Evolutionary conservation across 1,284 basidiomycete species (phyloP).

Genomic region (Tylopilus sp.): DNA sequence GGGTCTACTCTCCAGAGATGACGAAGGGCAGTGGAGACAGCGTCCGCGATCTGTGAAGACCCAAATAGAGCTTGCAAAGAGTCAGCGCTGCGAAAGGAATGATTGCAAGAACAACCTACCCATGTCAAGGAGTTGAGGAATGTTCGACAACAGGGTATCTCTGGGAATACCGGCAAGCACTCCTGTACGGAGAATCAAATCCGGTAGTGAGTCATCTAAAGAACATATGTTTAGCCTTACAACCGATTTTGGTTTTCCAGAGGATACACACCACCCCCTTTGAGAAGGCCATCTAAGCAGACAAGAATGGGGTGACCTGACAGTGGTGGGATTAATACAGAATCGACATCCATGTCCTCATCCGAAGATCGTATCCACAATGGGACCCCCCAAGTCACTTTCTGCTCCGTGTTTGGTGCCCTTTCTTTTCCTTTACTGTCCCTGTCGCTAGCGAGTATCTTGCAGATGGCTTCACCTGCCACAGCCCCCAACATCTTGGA

Average conservation of each 20-base stretch:
- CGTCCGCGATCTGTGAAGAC: constrained; percentile 24
- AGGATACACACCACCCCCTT: constrained; percentile 37
- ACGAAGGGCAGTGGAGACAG: constrained; percentile 21
- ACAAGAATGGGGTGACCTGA: constrained; percentile 32
- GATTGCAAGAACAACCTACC: constrained; percentile 32
- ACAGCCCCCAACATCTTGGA: constrained; percentile 30
- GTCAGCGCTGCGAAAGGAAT: constrained; percentile 1
- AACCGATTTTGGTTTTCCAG: neutral
- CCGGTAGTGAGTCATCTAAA: constrained; percentile 40
- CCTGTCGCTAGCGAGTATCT: constrained; percentile 41
- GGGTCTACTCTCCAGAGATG: constrained; percentile 20
- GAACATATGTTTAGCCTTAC: neutral
- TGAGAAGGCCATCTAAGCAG: constrained; percentile 35
- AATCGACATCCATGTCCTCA: constrained; percentile 29
- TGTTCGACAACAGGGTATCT: constrained; percentile 28
- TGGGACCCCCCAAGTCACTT: constrained; percentile 35
- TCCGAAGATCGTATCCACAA: constrained; percentile 36
- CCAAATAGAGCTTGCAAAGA: constrained; percentile 17
- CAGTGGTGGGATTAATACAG: constrained; percentile 6
- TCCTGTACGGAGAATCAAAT: constrained; percentile 42
- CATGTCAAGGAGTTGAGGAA: constrained; percentile 39
- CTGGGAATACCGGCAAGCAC: constrained; percentile 32
- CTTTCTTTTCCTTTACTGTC: constrained; percentile 24
- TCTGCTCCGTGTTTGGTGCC: constrained; percentile 2
- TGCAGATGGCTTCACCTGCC: constrained; percentile 35